Evolutionary conservation across 2,329 filamentous ascomycete species (phyloP).

Genomic region (Ophiostoma tasmaniense): DNA sequence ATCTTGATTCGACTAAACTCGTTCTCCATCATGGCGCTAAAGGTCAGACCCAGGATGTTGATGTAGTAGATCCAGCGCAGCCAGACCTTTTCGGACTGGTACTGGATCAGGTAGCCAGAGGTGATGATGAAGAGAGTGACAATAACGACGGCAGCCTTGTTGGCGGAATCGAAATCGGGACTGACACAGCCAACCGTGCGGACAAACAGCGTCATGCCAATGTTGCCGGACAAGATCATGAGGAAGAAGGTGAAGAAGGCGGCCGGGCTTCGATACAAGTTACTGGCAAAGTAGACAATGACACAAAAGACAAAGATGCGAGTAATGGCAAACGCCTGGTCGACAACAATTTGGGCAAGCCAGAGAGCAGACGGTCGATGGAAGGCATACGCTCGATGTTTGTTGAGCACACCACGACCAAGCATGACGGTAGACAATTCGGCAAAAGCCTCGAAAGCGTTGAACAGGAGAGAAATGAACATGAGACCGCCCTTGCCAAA

Average conservation of each 20-base stretch:
- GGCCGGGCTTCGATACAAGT: conserved; percentile 58
- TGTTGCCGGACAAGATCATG: conserved; percentile 58
- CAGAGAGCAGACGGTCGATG: conserved; percentile 74
- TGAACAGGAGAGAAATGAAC: conserved; percentile 74
- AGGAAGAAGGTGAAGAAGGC: conserved; percentile 73
- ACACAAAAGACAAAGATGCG: conserved; percentile 66
- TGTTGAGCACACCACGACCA: conserved; percentile 66
- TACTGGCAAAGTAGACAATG: conserved; percentile 73
- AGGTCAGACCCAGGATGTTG: conserved; percentile 61
- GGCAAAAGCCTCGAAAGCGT: conserved; percentile 77
- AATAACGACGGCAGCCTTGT: conserved; percentile 70
- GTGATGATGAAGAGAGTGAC: conserved; percentile 78
- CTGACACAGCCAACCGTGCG: conserved; percentile 65
- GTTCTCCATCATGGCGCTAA: conserved; percentile 76
- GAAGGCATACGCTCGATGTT: conserved; percentile 75
- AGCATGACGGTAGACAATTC: conserved; percentile 66
- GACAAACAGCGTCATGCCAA: conserved; percentile 71
- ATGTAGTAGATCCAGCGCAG: conserved; percentile 78
- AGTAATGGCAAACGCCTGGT: conserved; percentile 60
- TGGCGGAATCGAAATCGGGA: conserved; percentile 76
- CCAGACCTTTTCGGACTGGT: conserved; percentile 65
- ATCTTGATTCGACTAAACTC: conserved; percentile 66
- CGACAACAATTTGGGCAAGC: conserved; percentile 75
- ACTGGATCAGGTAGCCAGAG: conserved; percentile 77
- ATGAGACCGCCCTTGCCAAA: conserved; percentile 76